Base-by-base conservation (phyloP, 495 filamentous ascomycete genomes). In the Penicillium arizonense region DNA sequence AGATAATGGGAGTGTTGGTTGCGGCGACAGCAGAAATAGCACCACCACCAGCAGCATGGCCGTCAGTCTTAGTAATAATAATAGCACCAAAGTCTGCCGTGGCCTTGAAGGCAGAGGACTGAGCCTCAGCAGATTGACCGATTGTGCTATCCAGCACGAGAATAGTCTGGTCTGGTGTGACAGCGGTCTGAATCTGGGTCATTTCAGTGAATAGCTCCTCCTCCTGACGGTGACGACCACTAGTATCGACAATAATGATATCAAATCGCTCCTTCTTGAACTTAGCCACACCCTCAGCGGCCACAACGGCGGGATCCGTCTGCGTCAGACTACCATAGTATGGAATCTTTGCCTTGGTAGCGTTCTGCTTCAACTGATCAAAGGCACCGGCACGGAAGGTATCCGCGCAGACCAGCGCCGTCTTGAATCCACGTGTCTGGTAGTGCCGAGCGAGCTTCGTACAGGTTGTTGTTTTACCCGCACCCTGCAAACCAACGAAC, bases 191-290 rank as follows among this genome's bases (percentile, higher is more conserved):
- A 52, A 99, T 97, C 69, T 99, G 91, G 53, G 90, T 85, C 94
- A 99, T 99, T 68, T 99, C 94, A 34, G 90, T 88, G 69, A 99
- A 99, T 10, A 99, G 77, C 18, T 94, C 91, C 57, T 90, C 85
- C 71, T 97, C 95, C 61, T 99, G 94, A 63, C 89, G 81, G 75
- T 99, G 94, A 53, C 94, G 80, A 58, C 94, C 94, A 51, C 86
- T 90, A 2, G 94, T 99, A 77, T 99, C 94, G 14, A 99, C 94
- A 55, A 99, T 96, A 57, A 99, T 99, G 46, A 99, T 85, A 72
- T 99, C 94, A 66, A 97, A 99, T 4, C 85, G 79, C 79, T 99
- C 95, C 75, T 96, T 97, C 78, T 96, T 97, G 79, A 99, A 99
- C 71, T 96, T 95, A 30, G 96, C 91, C 11, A 99, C 95, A 66